Conservation (phyloP, 371 early-diverging fungal genomes). For the Mucor saturninus region DNA sequence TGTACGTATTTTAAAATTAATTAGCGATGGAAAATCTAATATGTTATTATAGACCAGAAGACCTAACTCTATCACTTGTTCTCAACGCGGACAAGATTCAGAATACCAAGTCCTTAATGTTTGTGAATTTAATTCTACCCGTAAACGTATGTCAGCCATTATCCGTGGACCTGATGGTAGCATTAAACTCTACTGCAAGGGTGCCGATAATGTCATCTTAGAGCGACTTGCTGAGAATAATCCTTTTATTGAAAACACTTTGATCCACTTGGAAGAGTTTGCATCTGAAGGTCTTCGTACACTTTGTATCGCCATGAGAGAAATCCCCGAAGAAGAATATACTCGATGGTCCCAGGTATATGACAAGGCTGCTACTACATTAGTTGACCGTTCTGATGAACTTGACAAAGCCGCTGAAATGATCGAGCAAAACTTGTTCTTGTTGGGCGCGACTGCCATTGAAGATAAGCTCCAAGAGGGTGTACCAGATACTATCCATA, state of each 20-base stretch:
- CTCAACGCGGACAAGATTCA: constrained; percentile 63
- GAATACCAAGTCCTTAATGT: constrained; percentile 92
- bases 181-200: constrained; percentile 96
- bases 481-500: constrained; percentile 96
- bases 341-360: constrained; percentile 81
- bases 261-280: constrained; percentile 83
- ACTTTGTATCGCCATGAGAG: constrained; percentile 92
- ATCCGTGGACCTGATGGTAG: constrained; percentile 90
- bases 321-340: constrained; percentile 90
- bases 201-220: constrained; percentile 97
- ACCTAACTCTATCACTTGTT: constrained; percentile 85
- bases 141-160: constrained; percentile 96
- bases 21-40: not conserved
- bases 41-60: constrained; percentile 69
- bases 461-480: constrained; percentile 99
- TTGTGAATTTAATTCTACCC: constrained; percentile 96
- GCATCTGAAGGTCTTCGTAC: constrained; percentile 94
- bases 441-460: constrained; percentile 98
- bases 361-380: constrained; percentile 87
- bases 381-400: constrained; percentile 86
- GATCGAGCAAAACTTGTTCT: constrained; percentile 90
- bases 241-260: constrained; percentile 79
- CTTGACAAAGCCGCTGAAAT: constrained; percentile 92
- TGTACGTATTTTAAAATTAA: constrained; percentile 26
- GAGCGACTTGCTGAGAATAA: constrained; percentile 85